A percentile compares a stretch with the other conserved stretches of the same genome.
phyloP scores from a whole-genome alignment of 257 asterid genomes.

The Henckelia pumila region DNA sequence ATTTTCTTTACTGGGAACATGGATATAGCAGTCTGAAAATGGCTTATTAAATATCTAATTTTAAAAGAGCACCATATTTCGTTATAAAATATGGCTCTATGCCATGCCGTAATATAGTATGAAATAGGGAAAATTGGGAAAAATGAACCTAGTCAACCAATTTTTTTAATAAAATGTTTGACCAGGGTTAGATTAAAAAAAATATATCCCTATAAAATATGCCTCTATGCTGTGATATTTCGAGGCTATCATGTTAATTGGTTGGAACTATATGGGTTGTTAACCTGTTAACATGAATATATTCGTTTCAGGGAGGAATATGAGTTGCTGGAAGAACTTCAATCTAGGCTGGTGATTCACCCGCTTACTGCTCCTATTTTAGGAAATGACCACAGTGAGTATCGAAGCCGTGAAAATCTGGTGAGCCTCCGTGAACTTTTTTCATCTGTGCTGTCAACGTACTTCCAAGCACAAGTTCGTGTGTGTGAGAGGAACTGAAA shows the following conservation, averaged over 20 bases:
- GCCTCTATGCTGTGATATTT: background rate
- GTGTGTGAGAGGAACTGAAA: background rate
- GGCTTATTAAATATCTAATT: background rate
- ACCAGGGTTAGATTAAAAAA: too few species aligned
- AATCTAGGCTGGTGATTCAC: conserved; percentile 69
- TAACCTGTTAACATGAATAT: conserved; percentile 20
- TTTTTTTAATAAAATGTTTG: too few species aligned
- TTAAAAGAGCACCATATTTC: background rate
- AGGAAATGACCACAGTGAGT: conserved; percentile 82
- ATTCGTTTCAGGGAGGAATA: conserved; percentile 64
- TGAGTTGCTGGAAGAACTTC: conserved; percentile 74
- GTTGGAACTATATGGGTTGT: background rate
- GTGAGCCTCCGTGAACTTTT: conserved; percentile 40
- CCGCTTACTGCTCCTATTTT: conserved; percentile 85
- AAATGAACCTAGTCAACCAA: too few species aligned
- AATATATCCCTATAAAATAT: too few species aligned
- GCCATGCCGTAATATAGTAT: too few species aligned
- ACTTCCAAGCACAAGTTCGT: background rate
- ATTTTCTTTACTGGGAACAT: background rate
- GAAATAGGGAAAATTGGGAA: too few species aligned
- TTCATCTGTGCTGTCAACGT: conserved; percentile 4
- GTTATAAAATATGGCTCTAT: background rate
- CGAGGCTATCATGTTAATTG: background rate
- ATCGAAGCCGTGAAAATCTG: conserved; percentile 73
- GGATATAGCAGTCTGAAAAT: background rate